Conservation (phyloP, 495 filamentous ascomycete genomes). For the Talaromyces proteolyticus region DNA sequence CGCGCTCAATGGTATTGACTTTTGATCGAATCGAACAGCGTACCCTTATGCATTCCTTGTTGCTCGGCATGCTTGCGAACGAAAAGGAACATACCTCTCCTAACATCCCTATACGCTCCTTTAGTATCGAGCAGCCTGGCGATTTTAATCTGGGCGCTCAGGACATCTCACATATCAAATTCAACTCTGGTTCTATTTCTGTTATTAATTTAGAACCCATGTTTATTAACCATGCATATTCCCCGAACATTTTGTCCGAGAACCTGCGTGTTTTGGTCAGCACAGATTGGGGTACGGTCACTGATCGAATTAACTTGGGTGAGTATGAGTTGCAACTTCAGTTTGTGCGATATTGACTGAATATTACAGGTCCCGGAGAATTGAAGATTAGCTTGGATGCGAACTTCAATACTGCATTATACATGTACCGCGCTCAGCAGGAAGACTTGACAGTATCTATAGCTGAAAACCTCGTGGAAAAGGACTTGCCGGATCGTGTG, state of each 20-base stretch:
- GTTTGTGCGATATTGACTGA: constrained; percentile 4
- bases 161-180: constrained; percentile 29
- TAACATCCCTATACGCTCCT: constrained; percentile 54
- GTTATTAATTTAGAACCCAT: constrained; percentile 50
- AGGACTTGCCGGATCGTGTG: constrained; percentile 50
- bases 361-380: constrained; percentile 53
- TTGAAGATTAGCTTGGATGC: constrained; percentile 58
- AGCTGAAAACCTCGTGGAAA: constrained; percentile 53
- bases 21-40: constrained; percentile 67
- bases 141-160: constrained; percentile 17
- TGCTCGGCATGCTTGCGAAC: constrained; percentile 59
- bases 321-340: constrained; percentile 6
- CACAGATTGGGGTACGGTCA: constrained; percentile 60
- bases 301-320: constrained; percentile 70
- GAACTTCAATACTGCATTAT: constrained; percentile 51
- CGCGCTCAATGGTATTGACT: constrained; percentile 64
- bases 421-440: constrained; percentile 58
- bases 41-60: constrained; percentile 55
- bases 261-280: constrained; percentile 62
- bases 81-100: constrained; percentile 55
- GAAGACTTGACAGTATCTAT: constrained; percentile 63
- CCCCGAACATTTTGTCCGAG: constrained; percentile 61
- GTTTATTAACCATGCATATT: constrained; percentile 35
- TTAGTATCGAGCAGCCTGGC: constrained; percentile 56
- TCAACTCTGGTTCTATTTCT: constrained; percentile 31